phyloP scores from a whole-genome alignment of 768 basidiomycete species.

The Lactarius psammicola region DNA sequence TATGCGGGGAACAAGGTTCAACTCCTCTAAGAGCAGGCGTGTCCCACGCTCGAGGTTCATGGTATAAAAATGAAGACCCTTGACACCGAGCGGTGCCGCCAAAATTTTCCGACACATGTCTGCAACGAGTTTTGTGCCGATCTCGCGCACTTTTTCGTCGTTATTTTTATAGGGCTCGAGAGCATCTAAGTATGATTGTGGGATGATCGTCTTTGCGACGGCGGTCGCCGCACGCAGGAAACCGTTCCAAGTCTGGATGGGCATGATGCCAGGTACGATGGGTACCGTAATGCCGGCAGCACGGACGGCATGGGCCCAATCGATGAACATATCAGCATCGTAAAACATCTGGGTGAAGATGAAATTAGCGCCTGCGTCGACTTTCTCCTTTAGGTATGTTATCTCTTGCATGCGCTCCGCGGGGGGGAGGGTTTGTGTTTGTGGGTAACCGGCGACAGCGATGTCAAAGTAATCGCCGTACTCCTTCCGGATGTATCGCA shows the following conservation, averaged over 20 bases:
- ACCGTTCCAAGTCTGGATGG: conserved; percentile 95
- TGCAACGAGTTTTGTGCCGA: conserved; percentile 93
- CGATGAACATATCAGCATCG: conserved; percentile 86
- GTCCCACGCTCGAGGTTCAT: conserved; percentile 97
- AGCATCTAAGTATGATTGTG: conserved; percentile 67
- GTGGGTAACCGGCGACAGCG: conserved; percentile 91
- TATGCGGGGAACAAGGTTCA: conserved; percentile 81
- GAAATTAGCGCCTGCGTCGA: conserved; percentile 86
- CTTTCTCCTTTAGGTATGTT: conserved; percentile 82
- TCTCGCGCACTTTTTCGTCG: conserved; percentile 87
- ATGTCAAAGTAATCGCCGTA: conserved; percentile 96
- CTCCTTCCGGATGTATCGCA: conserved; percentile 75
- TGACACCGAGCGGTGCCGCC: conserved; percentile 73
- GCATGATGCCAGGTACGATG: conserved; percentile 91
- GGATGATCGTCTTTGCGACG: conserved; percentile 76
- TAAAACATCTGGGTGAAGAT: conserved; percentile 99
- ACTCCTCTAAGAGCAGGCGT: conserved; percentile 90
- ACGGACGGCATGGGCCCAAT: conserved; percentile 83
- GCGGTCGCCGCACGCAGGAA: conserved; percentile 75
- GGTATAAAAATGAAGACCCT: conserved; percentile 93
- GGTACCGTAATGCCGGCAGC: conserved; percentile 86
- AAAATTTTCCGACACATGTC: conserved; percentile 92
- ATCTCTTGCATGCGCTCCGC: conserved; percentile 79
- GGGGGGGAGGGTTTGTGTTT: conserved; percentile 67
- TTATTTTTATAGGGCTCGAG: conserved; percentile 87